Evolutionary conservation across 2,329 filamentous ascomycete genomes (phyloP).

Genomic region (Nigrospora oryzae): DNA sequence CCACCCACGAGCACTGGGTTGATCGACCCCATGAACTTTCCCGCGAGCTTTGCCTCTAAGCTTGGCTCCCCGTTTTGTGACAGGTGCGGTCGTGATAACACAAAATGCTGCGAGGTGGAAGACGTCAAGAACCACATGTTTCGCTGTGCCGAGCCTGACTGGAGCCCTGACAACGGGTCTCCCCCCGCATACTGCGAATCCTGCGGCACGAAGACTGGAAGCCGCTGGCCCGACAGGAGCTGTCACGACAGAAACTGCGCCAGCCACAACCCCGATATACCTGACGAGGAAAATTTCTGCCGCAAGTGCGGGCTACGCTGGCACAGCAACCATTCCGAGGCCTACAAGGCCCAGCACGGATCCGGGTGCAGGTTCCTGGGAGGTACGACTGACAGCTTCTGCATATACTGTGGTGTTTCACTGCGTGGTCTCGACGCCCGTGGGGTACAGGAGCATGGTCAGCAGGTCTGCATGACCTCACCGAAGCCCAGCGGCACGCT

Average conservation of each 20-base stretch:
- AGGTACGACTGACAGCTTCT: neutral
- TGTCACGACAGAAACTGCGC: neutral
- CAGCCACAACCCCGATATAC: neutral
- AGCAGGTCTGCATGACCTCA: neutral
- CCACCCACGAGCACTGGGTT: neutral
- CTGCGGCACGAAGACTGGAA: neutral
- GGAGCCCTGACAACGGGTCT: neutral
- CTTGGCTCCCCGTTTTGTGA: neutral
- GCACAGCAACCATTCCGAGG: too few relatives aligned
- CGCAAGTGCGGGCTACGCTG: neutral
- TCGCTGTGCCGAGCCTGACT: neutral
- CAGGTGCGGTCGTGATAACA: conserved; percentile 2
- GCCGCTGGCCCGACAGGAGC: neutral
- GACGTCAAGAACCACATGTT: conserved; percentile 2
- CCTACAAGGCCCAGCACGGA: too few relatives aligned
- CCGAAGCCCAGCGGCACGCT: too few relatives aligned
- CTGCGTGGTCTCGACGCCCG: neutral
- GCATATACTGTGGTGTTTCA: conserved; percentile 2
- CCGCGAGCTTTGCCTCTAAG: neutral
- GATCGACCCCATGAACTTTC: neutral
- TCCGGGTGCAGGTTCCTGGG: too few relatives aligned
- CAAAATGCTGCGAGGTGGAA: neutral
- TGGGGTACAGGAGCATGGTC: neutral
- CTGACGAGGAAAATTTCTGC: neutral
- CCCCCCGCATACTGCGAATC: neutral